Conservation (phyloP, 352 stramenopile genomes). For the Elongisporangium senticosum region DNA sequence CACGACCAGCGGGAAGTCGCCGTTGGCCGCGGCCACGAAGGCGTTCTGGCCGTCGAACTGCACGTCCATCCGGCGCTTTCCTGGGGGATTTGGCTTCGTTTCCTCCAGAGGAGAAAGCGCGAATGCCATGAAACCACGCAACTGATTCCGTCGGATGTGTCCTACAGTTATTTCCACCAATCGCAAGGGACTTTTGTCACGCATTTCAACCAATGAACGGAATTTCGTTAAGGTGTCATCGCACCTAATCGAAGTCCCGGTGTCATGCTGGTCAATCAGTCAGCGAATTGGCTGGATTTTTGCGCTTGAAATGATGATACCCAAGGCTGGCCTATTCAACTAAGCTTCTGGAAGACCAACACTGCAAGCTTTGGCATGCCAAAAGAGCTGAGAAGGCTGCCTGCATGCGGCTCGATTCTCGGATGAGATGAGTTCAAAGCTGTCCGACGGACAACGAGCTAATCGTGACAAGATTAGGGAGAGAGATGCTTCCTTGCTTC, state of each 20-base stretch:
- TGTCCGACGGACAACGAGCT: too few species aligned
- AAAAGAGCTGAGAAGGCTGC: too few species aligned
- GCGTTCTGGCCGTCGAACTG: constrained; percentile 70
- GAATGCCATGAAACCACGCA: neutral
- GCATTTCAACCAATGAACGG: neutral
- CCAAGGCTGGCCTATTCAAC: too few species aligned
- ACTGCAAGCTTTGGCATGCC: too few species aligned
- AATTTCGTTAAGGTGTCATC: neutral
- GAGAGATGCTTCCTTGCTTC: too few species aligned
- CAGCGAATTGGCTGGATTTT: too few species aligned
- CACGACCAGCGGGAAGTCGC: constrained; percentile 81
- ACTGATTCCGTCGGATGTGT: neutral
- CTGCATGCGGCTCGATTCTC: too few species aligned
- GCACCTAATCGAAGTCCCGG: neutral
- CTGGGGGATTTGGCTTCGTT: neutral
- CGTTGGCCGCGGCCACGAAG: constrained; percentile 69
- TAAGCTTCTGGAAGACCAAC: too few species aligned
- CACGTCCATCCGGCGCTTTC: constrained; percentile 33
- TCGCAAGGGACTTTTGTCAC: neutral
- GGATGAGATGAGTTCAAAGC: too few species aligned
- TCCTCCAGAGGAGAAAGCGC: neutral
- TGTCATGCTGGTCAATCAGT: too few species aligned
- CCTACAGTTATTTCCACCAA: neutral
- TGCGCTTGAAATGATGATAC: too few species aligned
- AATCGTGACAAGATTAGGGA: too few species aligned